A percentile compares a stretch with the other conserved stretches of the same genome.
phyloP scores from a whole-genome alignment of 208 protist genomes.

The Acanthamoeba sp. region DNA sequence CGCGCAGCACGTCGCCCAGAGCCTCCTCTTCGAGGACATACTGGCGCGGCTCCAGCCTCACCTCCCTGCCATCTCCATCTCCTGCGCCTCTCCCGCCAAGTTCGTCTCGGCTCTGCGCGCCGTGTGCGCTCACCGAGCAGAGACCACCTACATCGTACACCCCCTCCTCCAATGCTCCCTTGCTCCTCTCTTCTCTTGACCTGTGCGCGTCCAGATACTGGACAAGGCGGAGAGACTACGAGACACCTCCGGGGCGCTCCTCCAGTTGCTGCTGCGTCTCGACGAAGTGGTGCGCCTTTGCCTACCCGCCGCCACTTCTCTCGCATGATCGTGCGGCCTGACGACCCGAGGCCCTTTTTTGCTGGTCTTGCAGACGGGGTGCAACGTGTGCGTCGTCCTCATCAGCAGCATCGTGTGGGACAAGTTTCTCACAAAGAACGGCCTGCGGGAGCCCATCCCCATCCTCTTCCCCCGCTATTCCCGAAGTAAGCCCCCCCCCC shows the following conservation, averaged over 20 bases:
- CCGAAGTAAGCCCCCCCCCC: background rate
- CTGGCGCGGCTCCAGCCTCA: slow-evolving; percentile 43
- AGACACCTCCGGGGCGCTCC: background rate
- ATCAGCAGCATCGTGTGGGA: slow-evolving; percentile 63
- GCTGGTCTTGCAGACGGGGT: background rate
- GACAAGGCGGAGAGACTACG: slow-evolving; percentile 19
- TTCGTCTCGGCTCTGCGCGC: slow-evolving; percentile 4
- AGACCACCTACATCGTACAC: slow-evolving; percentile 46
- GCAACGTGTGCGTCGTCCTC: slow-evolving; percentile 34
- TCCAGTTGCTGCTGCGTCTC: slow-evolving; percentile 18
- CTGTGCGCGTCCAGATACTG: slow-evolving; percentile 25
- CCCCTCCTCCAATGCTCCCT: background rate
- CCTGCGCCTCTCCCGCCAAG: slow-evolving; percentile 18
- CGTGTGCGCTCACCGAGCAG: background rate
- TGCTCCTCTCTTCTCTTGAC: background rate
- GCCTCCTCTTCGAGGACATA: slow-evolving; percentile 42
- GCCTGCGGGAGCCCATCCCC: slow-evolving; percentile 6
- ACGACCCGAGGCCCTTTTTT: background rate
- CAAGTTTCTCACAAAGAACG: slow-evolving; percentile 31
- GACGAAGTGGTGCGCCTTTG: slow-evolving; percentile 20
- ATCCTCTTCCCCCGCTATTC: slow-evolving; percentile 48
- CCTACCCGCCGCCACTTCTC: background rate
- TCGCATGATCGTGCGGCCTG: background rate
- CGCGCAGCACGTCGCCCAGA: slow-evolving; percentile 25
- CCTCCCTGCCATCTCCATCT: background rate